A percentile compares a stretch with the other conserved stretches of the same genome.
Evolutionary conservation across 2,329 filamentous ascomycete genomes (phyloP).

Genomic region (Fusarium beomiforme): DNA sequence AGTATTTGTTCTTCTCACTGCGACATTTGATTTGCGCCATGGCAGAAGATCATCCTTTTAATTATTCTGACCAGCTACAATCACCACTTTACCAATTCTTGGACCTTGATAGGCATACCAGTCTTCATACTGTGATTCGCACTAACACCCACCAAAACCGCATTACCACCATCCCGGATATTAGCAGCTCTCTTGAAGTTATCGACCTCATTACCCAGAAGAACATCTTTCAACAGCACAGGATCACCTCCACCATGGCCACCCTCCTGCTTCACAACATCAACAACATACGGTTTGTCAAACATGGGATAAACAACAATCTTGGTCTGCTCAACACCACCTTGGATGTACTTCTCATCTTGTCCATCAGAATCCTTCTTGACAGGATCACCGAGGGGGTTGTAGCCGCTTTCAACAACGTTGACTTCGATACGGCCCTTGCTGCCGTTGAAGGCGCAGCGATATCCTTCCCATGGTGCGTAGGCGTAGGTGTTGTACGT

Average conservation of each 20-base stretch:
- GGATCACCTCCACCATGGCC: conserved; percentile 70
- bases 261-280: conserved; percentile 61
- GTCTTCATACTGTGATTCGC: conserved; percentile 63
- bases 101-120: conserved; percentile 37
- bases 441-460: conserved; percentile 67
- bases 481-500: conserved; percentile 70
- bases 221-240: conserved; percentile 61
- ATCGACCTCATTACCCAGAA: conserved; percentile 63
- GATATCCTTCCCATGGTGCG: conserved; percentile 69
- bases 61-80: neutral
- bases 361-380: conserved; percentile 57
- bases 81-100: conserved; percentile 35
- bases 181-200: conserved; percentile 63
- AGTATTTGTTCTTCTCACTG: neutral
- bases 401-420: conserved; percentile 70
- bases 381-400: conserved; percentile 63
- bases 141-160: conserved; percentile 68
- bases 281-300: conserved; percentile 64
- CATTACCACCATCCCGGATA: conserved; percentile 67
- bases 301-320: conserved; percentile 65
- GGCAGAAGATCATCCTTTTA: neutral
- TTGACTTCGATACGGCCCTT: conserved; percentile 68
- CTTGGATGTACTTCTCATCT: conserved; percentile 36
- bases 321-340: conserved; percentile 48
- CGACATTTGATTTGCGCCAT: no score